These are phyloP conservation scores for Fusarium phyllophilum DNA, from an alignment of 2,329 filamentous ascomycete genomes.

Conservation along the genomic window DNA sequence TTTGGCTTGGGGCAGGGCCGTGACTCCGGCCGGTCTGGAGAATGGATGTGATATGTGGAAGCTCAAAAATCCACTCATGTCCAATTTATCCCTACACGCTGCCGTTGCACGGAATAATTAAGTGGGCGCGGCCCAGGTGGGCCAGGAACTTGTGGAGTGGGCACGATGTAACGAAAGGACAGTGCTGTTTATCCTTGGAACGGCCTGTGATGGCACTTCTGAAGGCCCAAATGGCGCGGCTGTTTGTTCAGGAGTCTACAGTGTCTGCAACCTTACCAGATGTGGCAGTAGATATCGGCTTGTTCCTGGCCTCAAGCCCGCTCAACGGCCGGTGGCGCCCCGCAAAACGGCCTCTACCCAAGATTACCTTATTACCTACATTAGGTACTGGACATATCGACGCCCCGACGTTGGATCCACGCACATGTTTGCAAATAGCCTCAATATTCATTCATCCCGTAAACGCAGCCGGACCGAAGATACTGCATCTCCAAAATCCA, in stretches of 20 bases:
- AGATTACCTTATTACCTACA: too few relatives aligned
- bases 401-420: not conserved
- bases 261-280: conserved; percentile 21
- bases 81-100: conserved; percentile 25
- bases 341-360: conserved; percentile 9
- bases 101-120: conserved; percentile 29
- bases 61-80: conserved; percentile 16
- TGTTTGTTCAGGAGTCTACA: conserved; percentile 13
- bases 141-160: conserved; percentile 41
- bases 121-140: conserved; percentile 21
- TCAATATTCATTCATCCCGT: conserved; percentile 9
- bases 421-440: conserved; percentile 20
- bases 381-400: not conserved
- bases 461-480: not conserved
- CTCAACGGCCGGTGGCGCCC: conserved; percentile 28
- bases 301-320: conserved; percentile 19
- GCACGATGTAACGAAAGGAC: conserved; percentile 39
- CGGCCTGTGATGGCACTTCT: not conserved
- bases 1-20: conserved; percentile 33
- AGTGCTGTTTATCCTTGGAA: conserved; percentile 6
- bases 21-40: conserved; percentile 36
- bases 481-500: not conserved
- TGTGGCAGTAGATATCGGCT: conserved; percentile 19
- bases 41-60: conserved; percentile 33
- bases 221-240: conserved; percentile 3